Evolutionary conservation across 768 basidiomycete species (phyloP).

Genomic region (Clathrus columnatus): DNA sequence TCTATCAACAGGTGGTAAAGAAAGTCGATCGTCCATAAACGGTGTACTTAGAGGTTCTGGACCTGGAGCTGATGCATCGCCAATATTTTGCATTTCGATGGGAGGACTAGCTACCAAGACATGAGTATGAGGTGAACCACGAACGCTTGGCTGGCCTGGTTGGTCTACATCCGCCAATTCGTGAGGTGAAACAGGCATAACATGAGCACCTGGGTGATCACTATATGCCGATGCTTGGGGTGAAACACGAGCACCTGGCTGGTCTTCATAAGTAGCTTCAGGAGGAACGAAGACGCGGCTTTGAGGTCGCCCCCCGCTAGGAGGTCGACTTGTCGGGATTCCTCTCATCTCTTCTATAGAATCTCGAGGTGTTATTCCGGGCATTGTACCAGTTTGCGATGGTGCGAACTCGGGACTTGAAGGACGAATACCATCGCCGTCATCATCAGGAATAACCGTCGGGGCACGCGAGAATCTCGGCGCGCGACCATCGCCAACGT

Average conservation of each 20-base stretch:
- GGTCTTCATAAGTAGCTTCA: too few species aligned
- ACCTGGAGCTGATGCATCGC: background rate
- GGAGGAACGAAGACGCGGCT: too few species aligned
- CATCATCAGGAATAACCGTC: conserved; percentile 5
- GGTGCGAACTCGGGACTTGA: background rate
- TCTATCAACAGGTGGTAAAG: background rate
- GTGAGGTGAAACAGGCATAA: too few species aligned
- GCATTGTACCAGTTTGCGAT: background rate
- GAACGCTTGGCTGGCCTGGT: too few species aligned
- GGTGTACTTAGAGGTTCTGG: background rate
- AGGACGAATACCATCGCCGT: background rate
- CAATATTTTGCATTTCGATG: background rate
- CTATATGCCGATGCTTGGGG: too few species aligned
- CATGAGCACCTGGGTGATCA: too few species aligned
- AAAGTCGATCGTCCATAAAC: background rate
- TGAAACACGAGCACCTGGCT: too few species aligned
- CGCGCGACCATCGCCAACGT: background rate
- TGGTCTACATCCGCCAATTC: too few species aligned
- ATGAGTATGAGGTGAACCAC: too few species aligned
- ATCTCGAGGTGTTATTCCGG: background rate
- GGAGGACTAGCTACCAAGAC: background rate
- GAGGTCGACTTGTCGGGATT: background rate
- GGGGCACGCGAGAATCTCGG: background rate
- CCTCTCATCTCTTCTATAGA: background rate
- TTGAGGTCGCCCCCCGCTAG: background rate